phyloP scores from a whole-genome alignment of 2,329 filamentous ascomycete genomes.

The Septoria linicola region DNA sequence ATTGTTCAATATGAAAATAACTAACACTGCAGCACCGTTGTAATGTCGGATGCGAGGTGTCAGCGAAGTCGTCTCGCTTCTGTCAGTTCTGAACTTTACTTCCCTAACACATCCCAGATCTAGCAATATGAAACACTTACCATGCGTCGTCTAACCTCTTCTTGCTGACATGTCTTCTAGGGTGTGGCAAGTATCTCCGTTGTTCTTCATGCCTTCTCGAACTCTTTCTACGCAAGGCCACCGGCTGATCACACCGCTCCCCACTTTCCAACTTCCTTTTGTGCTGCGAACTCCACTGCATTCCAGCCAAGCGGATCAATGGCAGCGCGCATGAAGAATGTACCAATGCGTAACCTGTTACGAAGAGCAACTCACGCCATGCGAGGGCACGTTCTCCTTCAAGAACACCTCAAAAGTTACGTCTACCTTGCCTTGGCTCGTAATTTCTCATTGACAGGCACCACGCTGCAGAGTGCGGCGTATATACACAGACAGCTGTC shows the following conservation, averaged over 20 bases:
- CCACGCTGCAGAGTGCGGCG: conserved; percentile 13
- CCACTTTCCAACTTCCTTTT: conserved; percentile 2
- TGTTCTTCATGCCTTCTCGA: not conserved
- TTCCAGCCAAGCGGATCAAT: conserved; percentile 27
- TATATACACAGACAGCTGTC: conserved; percentile 2
- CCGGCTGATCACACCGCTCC: not conserved
- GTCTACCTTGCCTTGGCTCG: conserved; percentile 11
- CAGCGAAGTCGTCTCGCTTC: too few species aligned
- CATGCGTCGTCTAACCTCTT: not conserved
- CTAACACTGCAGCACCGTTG: too few species aligned
- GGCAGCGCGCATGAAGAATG: conserved; percentile 26
- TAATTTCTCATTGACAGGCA: conserved; percentile 21
- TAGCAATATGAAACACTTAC: conserved; percentile 2
- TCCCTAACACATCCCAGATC: conserved; percentile 1
- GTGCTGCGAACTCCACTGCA: conserved; percentile 18
- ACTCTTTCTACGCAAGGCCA: not conserved
- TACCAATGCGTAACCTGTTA: conserved; percentile 13
- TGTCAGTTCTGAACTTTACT: not conserved
- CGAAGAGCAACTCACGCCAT: conserved; percentile 16
- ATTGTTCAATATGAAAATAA: too few species aligned
- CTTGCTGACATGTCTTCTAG: not conserved
- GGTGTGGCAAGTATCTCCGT: not conserved
- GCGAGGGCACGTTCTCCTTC: conserved; percentile 26
- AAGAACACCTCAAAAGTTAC: conserved; percentile 14
- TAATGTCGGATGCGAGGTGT: not conserved